Percentiles rank a stretch among this genome's conserved stretches.
Evolutionary conservation across 2,329 filamentous ascomycete genomes (phyloP).

Genomic region (Fusarium sambucinum): DNA sequence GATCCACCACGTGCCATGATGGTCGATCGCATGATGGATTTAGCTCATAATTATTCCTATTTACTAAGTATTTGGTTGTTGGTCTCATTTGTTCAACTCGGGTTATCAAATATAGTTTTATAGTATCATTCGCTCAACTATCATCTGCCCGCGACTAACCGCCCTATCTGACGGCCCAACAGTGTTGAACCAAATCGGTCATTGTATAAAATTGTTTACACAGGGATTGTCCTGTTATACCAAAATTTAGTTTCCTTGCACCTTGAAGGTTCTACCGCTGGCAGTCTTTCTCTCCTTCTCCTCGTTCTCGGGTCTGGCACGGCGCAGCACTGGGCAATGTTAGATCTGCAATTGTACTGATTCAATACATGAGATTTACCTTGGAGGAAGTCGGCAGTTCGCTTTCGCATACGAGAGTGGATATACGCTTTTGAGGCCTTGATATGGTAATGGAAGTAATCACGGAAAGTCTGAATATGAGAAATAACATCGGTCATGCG

Average conservation of each 20-base stretch:
- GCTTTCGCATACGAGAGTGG: conserved; percentile 96
- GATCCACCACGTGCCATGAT: conserved; percentile 1
- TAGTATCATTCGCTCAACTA: conserved; percentile 45
- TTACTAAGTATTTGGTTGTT: not conserved
- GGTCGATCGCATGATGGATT: not conserved
- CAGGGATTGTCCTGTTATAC: conserved; percentile 19
- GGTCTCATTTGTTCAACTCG: conserved; percentile 1
- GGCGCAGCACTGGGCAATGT: conserved; percentile 79
- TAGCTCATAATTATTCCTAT: not conserved
- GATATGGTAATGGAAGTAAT: conserved; percentile 99
- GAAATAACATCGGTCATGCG: conserved; percentile 95
- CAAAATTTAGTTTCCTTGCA: conserved; percentile 53
- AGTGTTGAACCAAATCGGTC: conserved; percentile 1
- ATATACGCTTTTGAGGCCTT: conserved; percentile 99
- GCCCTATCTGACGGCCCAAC: conserved; percentile 20
- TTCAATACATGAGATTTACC: conserved; percentile 67
- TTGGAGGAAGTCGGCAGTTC: conserved; percentile 98
- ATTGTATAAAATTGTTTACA: conserved; percentile 24
- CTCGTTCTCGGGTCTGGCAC: conserved; percentile 93
- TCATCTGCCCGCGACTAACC: conserved; percentile 23
- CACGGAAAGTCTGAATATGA: conserved; percentile 99
- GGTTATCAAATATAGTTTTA: conserved; percentile 35
- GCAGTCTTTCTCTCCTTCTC: conserved; percentile 99
- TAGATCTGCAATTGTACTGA: conserved; percentile 41
- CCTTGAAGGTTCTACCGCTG: conserved; percentile 90